Percentiles rank a stretch among this genome's conserved stretches.
These are phyloP conservation scores for Beta vulgaris DNA, from an alignment of 148 eudicot species.

Conservation along the genomic window DNA sequence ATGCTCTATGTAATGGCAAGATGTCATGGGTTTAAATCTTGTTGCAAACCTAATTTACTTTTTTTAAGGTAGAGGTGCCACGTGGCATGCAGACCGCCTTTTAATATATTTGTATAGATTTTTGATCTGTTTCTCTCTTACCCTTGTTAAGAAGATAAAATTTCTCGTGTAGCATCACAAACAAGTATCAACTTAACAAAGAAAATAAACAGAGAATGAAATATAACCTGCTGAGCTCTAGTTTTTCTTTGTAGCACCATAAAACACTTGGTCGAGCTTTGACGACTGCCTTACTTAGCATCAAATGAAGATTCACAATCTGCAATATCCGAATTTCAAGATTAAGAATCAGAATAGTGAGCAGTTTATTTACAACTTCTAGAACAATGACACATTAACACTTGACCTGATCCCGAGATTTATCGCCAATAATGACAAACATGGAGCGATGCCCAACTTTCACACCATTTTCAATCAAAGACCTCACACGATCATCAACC, in stretches of 20 bases:
- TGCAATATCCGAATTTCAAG: conserved; percentile 18
- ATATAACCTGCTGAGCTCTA: conserved; percentile 76
- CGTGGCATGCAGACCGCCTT: too few species aligned
- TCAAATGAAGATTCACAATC: conserved; percentile 82
- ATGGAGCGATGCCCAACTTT: conserved; percentile 77
- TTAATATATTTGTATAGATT: too few species aligned
- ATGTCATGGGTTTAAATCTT: too few species aligned
- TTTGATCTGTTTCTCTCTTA: too few species aligned
- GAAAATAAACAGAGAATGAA: background rate
- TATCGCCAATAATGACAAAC: conserved; percentile 81
- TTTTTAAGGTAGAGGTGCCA: too few species aligned
- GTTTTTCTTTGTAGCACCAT: conserved; percentile 94
- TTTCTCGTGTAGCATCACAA: background rate
- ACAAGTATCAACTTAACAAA: background rate
- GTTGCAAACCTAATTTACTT: too few species aligned
- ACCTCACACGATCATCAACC: conserved; percentile 80
- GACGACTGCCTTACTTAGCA: conserved; percentile 57
- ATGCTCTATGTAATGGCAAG: too few species aligned
- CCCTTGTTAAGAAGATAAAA: too few species aligned
- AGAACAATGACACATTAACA: background rate
- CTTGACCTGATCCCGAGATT: conserved; percentile 65
- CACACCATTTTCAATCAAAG: conserved; percentile 85
- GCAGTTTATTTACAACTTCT: too few species aligned
- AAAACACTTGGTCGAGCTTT: conserved; percentile 70
- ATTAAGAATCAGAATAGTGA: background rate